Evolutionary conservation across 2,329 filamentous ascomycete genomes (phyloP), one percentile per base, ranked within the genome.

Genomic region (Tolypocladium paradoxum): DNA sequence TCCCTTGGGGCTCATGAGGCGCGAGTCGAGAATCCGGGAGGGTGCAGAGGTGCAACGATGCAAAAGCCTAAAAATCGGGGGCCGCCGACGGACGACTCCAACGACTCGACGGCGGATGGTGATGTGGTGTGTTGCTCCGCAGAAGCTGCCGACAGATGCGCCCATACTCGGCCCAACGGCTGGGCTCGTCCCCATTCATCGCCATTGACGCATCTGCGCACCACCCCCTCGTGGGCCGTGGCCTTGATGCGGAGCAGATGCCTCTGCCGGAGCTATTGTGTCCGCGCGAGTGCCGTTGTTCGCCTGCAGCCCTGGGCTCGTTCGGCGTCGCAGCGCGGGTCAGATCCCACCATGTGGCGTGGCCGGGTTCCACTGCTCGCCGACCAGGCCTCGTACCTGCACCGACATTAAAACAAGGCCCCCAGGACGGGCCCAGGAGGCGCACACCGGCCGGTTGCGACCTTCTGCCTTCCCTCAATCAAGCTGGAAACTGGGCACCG

Each of bases 351-450:
- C 20, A 12, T 34, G 46, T 6, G 20, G 48, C 29, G 35, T 51
- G 29, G 33, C 37, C 49, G n/a, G 51, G 54, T 53, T 54, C 54
- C 54, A 51, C 54, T 48, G 22, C 33, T 53, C 50, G 20, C 46
- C 36, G 18, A 47, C 43, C 27, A 20, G 43, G 43, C 33, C 29
- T 27, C 43, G 29, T 31, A 29, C 43, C 14, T 12, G 27, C n/a
- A n/a, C n/a, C n/a, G n/a, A 27, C 31, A 46, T 29, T 31, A 46
- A 46, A 46, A n/a, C 16, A 46, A 46, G 16, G 27, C 38, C 43
- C 43, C 43, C 27, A 31, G 6, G 27, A 20, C n/a, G n/a, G n/a
- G n/a, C n/a, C n/a, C 43, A 24, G 7, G 18, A n/a, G 12, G 12
- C 22, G 22, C 24, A 29, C 40, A 27, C 43, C 18, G 20, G 27